These are phyloP conservation scores for Galerina sulciceps DNA, from an alignment of 768 basidiomycete species.

Conservation along the genomic window DNA sequence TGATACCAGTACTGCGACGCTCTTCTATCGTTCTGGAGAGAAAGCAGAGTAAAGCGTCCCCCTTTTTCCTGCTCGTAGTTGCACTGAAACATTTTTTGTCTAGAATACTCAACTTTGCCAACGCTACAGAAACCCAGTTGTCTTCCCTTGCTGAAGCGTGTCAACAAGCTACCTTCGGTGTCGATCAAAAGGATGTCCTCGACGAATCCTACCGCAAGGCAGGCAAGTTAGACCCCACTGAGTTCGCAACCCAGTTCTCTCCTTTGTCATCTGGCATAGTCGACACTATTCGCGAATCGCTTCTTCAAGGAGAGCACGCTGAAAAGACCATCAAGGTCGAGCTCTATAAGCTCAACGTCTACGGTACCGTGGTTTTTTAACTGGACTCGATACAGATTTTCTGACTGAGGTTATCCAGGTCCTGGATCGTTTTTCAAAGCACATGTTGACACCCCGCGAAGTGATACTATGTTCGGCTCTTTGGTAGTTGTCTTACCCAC, in stretches of 20 bases:
- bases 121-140: slow-evolving; percentile 6
- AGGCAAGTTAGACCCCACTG: slow-evolving; percentile 22
- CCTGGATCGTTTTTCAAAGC: slow-evolving; percentile 52
- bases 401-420: slow-evolving; percentile 23
- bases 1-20: not conserved
- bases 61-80: not conserved
- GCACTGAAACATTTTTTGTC: not conserved
- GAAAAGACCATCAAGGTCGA: slow-evolving; percentile 26
- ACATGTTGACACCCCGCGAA: slow-evolving; percentile 52
- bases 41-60: not conserved
- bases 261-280: slow-evolving; percentile 12
- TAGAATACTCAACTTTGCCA: slow-evolving; percentile 39
- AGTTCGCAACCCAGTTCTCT: slow-evolving; percentile 24
- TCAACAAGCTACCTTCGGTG: slow-evolving; percentile 29
- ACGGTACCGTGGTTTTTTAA: slow-evolving; percentile 25
- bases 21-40: slow-evolving; percentile 11
- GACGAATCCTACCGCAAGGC: slow-evolving; percentile 33
- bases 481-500: slow-evolving; percentile 56
- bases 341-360: slow-evolving; percentile 42
- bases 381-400: not conserved
- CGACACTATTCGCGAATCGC: slow-evolving; percentile 11
- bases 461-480: slow-evolving; percentile 51
- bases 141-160: slow-evolving; percentile 20
- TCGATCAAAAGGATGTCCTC: slow-evolving; percentile 24
- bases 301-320: slow-evolving; percentile 15